Conservation (phyloP, 2,329 filamentous ascomycete genomes). For the Colletotrichum liaoningense region DNA sequence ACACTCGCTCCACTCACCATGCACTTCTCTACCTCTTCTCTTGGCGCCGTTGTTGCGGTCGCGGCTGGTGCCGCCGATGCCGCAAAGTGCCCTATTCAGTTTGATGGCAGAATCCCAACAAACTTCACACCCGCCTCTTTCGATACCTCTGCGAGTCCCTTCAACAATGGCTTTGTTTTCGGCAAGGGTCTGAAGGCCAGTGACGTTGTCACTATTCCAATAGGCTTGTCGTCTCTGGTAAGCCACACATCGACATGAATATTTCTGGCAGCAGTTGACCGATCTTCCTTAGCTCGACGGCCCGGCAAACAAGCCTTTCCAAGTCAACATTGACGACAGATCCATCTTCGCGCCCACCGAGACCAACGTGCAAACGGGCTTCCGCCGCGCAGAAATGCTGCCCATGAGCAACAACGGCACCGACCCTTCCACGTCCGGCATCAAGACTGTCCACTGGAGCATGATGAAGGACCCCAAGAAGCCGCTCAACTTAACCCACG, state of each 20-base stretch:
- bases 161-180: constrained; percentile 63
- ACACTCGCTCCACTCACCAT: not conserved
- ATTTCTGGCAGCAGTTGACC: not conserved
- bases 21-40: not conserved
- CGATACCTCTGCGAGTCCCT: constrained; percentile 54
- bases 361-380: constrained; percentile 64
- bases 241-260: constrained; percentile 41
- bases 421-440: constrained; percentile 62
- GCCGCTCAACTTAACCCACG: constrained; percentile 68
- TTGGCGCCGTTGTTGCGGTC: not conserved
- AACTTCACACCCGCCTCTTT: constrained; percentile 52
- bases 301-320: constrained; percentile 55
- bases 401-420: constrained; percentile 60
- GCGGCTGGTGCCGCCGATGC: constrained; percentile 9
- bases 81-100: constrained; percentile 50
- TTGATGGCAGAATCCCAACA: constrained; percentile 58
- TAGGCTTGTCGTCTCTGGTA: not conserved
- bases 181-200: constrained; percentile 64
- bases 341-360: constrained; percentile 67
- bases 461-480: constrained; percentile 62
- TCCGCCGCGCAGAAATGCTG: constrained; percentile 69
- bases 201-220: constrained; percentile 60
- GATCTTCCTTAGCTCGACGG: constrained; percentile 51
- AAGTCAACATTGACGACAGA: constrained; percentile 66
- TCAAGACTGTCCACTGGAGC: constrained; percentile 73